Percentiles rank a stretch among this genome's conserved stretches.
Conservation (phyloP, 1,139 yeast species). For the Pneumocystis murina region DNA sequence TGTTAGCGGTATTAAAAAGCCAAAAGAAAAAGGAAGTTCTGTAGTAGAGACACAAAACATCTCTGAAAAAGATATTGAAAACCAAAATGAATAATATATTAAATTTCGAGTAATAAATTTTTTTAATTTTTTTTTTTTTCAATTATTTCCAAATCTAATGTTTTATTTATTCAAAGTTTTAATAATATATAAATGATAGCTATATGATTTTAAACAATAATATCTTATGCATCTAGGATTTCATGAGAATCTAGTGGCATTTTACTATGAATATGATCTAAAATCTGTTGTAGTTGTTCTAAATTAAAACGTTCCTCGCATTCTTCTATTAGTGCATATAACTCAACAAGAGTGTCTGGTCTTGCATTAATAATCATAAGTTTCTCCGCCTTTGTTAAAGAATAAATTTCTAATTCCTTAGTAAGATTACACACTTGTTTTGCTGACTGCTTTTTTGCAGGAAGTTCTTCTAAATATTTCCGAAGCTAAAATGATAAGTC, state of each 20-base stretch:
- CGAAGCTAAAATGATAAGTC: not conserved
- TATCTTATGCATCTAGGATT: not conserved
- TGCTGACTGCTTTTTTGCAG: not conserved
- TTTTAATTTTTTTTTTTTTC: not conserved
- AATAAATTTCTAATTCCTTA: not conserved
- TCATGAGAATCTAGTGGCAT: not conserved
- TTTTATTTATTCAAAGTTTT: not conserved
- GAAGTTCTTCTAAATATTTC: not conserved
- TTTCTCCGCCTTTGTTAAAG: constrained; percentile 10
- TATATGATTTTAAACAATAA: not conserved
- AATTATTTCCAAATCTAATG: not conserved
- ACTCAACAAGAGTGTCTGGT: constrained; percentile 8
- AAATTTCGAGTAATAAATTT: not conserved
- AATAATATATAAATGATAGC: not conserved
- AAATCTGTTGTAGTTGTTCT: constrained; percentile 1
- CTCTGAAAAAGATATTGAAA: not conserved
- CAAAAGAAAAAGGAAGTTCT: constrained; percentile 17
- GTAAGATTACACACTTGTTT: not conserved
- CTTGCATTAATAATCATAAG: constrained; percentile 9
- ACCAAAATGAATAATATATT: not conserved
- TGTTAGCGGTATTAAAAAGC: constrained; percentile 79
- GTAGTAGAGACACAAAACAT: constrained; percentile 17
- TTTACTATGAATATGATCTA: constrained; percentile 1
- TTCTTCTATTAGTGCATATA: constrained; percentile 9
- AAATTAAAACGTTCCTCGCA: constrained; percentile 8